Base-by-base conservation (phyloP, 2,329 filamentous ascomycete species). In the Biscogniauxia sp. region DNA sequence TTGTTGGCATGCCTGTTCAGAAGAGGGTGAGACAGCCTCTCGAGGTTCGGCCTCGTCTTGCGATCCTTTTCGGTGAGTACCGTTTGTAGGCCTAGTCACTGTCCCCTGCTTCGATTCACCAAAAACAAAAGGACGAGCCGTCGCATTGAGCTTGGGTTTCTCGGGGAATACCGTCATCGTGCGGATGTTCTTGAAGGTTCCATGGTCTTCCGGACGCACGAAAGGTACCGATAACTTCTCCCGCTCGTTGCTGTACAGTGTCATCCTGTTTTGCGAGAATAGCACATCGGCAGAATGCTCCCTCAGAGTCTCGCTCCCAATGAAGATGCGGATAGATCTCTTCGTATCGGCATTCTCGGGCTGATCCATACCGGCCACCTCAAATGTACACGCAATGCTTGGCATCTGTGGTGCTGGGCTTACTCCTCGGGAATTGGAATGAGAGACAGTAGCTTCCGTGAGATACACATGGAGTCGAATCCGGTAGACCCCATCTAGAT, bases 151-250 rank as follows among this genome's bases (percentile, higher is more conserved):
- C 64, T 84, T 86, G 8, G 82, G 81, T 70, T 80, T 86, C 62
- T 83, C 84, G 0, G 82, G 80, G 8, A 78, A 62, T n/a, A 82
- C 64, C 60, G 82, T 84, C 51, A 82, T 81, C 1, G 90, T 93
- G 68, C 80, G 86, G 54, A 98, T 82, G 67, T 88, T 85, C 69
- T 90, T 95, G 78, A 96, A 98, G 0, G 87, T 78, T 3, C 80
- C 82, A 59, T 97, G 92, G 69, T 96, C 89, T 74, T 98, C 95
- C 0, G 95, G 95, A 26, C 95, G 87, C 50, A 97, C 93, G 66
- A 99, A 90, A 1, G 95, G 95, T 37, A 99, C 89, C 17, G 91
- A 93, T 13, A 98, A 80, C 70, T 94, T 95, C 73, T 91, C 92
- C 53, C 90, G 85, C 61, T 96, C 92, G 71, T 92, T 90, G 68